Evolutionary conservation across 345 rosid genomes (phyloP), one percentile per base, ranked within the genome.

Genomic region (Hibiscus mutabilis): DNA sequence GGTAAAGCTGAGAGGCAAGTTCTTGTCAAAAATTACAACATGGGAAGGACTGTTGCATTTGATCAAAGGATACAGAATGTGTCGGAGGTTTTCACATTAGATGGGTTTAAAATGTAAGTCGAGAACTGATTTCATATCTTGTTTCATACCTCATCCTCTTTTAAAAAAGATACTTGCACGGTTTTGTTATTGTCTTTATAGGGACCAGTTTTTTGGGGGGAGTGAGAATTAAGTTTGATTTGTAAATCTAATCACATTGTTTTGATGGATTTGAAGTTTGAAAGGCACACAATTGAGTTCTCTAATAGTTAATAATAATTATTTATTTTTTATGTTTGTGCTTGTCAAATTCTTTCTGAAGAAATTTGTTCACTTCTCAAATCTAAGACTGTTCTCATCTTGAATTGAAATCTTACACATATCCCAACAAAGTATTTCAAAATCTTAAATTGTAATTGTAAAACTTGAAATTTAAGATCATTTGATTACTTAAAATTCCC

Each of bases 1-100:
- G 88, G 89, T 70, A 60, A 72, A 74, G 88, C 82, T 68, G 99
- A 95, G 87, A 89, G 97, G 71, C 97, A 87, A 80, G 97, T 95
- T 73, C 97, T 95, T 73, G 97, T 93, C 64, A 86, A 81, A 79
- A 86, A 95, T 82, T 95, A 95, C 80, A 91, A 90, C 22, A 81
- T 27, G 33, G 99, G 96, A 42, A 89, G 81, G 80, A 77, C 79
- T 59, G 93, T 92, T 77, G 97, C 99, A 72, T 95, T 95, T 86
- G 96, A 88, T 70, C 79, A 49, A 85, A 87, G 85, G 73, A 83
- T 89, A 68, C 58, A 81, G 33, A 89, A 92, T 84, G 76, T 95
- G 77, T 85, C 84, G 81, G 99, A 95, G 76, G 97, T 92, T 70
- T 86, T 72, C 80, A 95, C 99, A 61, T 78, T 83, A 76, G 97